Evolutionary conservation across 2,329 filamentous ascomycete genomes (phyloP), one percentile per base, ranked within the genome.

Genomic region (Biscogniauxia sp.): DNA sequence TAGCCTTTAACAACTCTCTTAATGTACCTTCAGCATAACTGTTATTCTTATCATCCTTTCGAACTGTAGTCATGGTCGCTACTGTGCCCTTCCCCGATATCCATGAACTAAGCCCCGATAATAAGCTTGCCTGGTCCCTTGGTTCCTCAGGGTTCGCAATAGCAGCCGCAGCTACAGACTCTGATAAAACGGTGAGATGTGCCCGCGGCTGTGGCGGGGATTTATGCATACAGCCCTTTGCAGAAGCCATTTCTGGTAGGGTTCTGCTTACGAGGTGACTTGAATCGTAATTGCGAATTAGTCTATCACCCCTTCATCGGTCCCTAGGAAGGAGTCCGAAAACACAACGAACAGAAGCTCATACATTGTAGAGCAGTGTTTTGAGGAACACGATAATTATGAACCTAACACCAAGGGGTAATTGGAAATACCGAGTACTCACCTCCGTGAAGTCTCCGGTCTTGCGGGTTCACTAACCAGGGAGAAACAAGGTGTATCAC

Each of bases 1-100:
- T 70, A 5, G 71, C 70, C 63, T 76, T 81, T 11, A 88, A 72
- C 19, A 88, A 69, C 51, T 84, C 79, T 57, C 83, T 77, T 20
- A 88, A 73, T 57, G 80, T 86, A 1, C 83, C 83, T 69, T 86
- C 84, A 0, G 85, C 85, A 67, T 83, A 79, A 61, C 81, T 78
- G 56, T 72, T 68, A 51, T 73, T 67, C 67, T 71, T 66, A 49
- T 56, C 55, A 58, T 68, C 58, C 62, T 69, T 60, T 50, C 64
- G 59, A 56, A 65, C 23, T 59, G 17, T 68, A 57, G 4, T 61
- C 58, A 2, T 26, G 67, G 64, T 51, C 63, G 49, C 41, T 19
- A 52, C 54, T n/a, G 32, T 55, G n/a, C 57, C 66, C 32, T 70
- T 75, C 80, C 81, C 83, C 0, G 77, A 78, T 6, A 83, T 76